phyloP scores from a whole-genome alignment of 257 asterid genomes.

The Nicotiana tomentosiformis region DNA sequence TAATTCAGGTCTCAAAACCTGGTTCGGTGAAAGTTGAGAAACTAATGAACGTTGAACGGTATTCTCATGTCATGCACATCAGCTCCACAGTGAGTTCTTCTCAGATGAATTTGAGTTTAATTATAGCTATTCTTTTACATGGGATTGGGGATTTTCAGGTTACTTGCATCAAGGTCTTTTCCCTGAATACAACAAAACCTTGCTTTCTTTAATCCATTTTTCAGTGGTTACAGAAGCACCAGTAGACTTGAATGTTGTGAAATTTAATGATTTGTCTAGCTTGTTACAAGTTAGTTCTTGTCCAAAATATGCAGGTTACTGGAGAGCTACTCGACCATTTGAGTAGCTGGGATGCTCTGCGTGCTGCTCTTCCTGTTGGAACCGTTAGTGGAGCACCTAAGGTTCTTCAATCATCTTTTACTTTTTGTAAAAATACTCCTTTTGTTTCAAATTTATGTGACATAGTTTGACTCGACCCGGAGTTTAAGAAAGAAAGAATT shows the following conservation, averaged over 20 bases:
- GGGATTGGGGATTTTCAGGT: not conserved
- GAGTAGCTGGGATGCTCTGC: conserved; percentile 94
- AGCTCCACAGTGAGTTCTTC: conserved; percentile 78
- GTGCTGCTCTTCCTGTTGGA: conserved; percentile 98
- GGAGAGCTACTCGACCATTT: conserved; percentile 68
- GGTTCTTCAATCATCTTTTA: conserved; percentile 40
- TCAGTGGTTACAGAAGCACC: not conserved
- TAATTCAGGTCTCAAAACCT: conserved; percentile 74
- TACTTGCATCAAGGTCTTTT: not conserved
- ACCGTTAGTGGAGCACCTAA: conserved; percentile 99
- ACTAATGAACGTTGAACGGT: conserved; percentile 91
- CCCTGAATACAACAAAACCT: not conserved
- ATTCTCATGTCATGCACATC: conserved; percentile 99
- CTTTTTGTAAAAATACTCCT: not conserved
- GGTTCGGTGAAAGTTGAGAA: conserved; percentile 96
- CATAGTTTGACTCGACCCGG: too few species aligned
- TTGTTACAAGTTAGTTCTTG: not conserved
- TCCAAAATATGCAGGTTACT: conserved; percentile 52
- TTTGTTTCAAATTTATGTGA: too few species aligned
- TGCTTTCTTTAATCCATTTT: not conserved
- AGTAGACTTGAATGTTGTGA: not conserved
- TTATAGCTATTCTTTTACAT: not conserved
- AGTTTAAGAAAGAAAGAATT: too few species aligned
- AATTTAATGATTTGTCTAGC: not conserved
- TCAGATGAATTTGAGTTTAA: not conserved